Base-by-base conservation (phyloP, 768 basidiomycete genomes). In the Leucosporidium creatinivorum region DNA sequence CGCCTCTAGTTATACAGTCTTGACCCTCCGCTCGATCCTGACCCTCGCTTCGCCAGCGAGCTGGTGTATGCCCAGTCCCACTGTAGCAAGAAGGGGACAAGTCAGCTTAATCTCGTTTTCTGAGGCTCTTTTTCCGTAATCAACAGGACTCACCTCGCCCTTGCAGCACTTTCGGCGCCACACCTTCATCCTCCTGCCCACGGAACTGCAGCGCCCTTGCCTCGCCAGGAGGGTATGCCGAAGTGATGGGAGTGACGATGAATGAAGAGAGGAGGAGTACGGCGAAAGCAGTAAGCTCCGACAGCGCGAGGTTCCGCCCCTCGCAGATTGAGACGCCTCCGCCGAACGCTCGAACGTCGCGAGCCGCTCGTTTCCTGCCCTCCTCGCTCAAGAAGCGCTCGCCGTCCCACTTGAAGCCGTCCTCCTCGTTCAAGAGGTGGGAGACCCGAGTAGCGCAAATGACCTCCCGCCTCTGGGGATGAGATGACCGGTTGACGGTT, bases 311-410 rank as follows among this genome's bases (percentile, higher is more conserved):
- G 19, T 33, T 21, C 13, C 63, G 50, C 2, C 70, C 73, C 54
- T 74, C 73, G 68, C 70, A 73, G 68, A 63, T 49, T 7, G 65
- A 67, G 31, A 69, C 57, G 18, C 73, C 73, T 1, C 73, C 73
- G 17, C 73, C 73, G 47, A 72, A 74, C 5, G 65, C 67, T 26
- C 68, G 58, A 1, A 71, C 69, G 33, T 61, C 15, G 4, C 54
- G 59, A 23, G 66, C 54, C 62, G 56, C 62, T 64, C 39, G 21
- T 2, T 33, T 25, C 23, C 23, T 47, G 0, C 7, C 36, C 10
- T 39, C 30, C 18, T 44, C 60, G 6, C 47, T 55, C 23, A 58
- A 31, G 61, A 74, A 74, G 15, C 73, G 7, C 33, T 44, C 19
- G 1, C 68, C 68, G 39, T 74, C 68, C 73, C 70, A 74, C 25